A percentile compares a stretch with the other conserved stretches of the same genome.
Evolutionary conservation across 2,329 filamentous ascomycete genomes (phyloP).

Genomic region (Penicillium hesseltinei): DNA sequence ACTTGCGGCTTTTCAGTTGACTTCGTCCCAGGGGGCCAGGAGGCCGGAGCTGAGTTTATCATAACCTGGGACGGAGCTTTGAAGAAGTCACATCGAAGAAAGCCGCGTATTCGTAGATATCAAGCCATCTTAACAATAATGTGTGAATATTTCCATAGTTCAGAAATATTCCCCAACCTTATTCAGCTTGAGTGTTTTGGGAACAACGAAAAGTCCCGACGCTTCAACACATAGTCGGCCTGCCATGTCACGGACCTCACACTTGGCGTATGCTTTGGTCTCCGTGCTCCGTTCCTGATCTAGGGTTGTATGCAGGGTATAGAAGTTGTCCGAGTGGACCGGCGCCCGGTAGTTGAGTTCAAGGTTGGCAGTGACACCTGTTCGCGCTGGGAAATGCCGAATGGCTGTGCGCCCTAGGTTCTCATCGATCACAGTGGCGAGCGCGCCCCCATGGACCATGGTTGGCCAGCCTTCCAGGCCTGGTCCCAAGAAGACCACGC

Average conservation of each 20-base stretch:
- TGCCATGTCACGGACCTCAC: conserved; percentile 38
- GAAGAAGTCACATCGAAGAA: neutral
- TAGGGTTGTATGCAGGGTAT: conserved; percentile 55
- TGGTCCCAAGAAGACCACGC: conserved; percentile 67
- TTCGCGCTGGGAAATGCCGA: conserved; percentile 47
- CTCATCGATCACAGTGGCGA: conserved; percentile 69
- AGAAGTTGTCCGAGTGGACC: conserved; percentile 60
- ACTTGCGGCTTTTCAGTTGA: neutral
- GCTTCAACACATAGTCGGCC: conserved; percentile 60
- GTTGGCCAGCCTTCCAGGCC: conserved; percentile 67
- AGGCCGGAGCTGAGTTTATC: neutral
- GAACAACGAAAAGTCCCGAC: conserved; percentile 59
- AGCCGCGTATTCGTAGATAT: neutral
- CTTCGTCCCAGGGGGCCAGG: too few species aligned
- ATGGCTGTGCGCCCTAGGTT: conserved; percentile 63
- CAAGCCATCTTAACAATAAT: neutral
- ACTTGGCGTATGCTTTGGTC: conserved; percentile 39
- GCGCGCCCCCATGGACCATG: conserved; percentile 67
- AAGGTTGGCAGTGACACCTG: conserved; percentile 58
- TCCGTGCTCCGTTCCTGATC: conserved; percentile 41
- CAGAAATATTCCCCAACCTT: conserved; percentile 44
- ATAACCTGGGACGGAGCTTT: neutral
- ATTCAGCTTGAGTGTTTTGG: conserved; percentile 47
- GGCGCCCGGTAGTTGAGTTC: conserved; percentile 63
- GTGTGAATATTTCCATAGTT: conserved; percentile 5